A percentile compares a stretch with the other conserved stretches of the same genome.
phyloP scores from a whole-genome alignment of 345 rosid species.

The Citrus medica region DNA sequence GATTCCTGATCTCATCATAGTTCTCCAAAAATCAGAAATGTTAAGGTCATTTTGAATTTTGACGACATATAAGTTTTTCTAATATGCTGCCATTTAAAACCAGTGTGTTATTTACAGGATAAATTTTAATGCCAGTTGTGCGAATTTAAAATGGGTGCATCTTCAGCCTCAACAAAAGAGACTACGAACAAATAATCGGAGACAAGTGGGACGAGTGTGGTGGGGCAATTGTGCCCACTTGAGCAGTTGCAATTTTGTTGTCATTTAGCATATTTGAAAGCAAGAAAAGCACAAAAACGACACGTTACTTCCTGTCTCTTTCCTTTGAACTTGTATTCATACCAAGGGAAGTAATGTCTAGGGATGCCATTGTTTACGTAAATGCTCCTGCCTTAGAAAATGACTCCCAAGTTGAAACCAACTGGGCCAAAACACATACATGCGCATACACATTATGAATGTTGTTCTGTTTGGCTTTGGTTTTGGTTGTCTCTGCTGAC shows the following conservation, averaged over 20 bases:
- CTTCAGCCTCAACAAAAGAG: slow-evolving; percentile 1
- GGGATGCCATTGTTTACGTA: neutral
- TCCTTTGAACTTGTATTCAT: neutral
- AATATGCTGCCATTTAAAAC: neutral
- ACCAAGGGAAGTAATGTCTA: neutral
- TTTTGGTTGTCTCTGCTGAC: too few species aligned
- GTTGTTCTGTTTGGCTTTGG: neutral
- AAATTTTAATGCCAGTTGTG: neutral
- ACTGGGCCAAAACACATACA: too few species aligned
- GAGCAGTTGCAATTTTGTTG: slow-evolving; percentile 2
- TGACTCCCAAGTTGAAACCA: neutral
- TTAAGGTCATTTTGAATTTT: neutral
- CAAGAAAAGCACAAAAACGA: neutral
- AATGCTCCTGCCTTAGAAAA: neutral
- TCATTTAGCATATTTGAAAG: neutral
- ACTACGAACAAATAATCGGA: neutral
- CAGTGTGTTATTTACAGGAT: neutral
- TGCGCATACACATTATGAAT: too few species aligned
- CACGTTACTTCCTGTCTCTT: neutral
- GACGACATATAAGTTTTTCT: neutral
- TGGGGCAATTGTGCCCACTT: neutral
- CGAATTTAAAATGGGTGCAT: neutral
- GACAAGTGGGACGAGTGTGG: slow-evolving; percentile 1
- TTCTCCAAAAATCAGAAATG: neutral
- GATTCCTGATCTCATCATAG: neutral